Evolutionary conservation across 1,139 yeast genomes (phyloP), one percentile per base, ranked within the genome.

Genomic region (Meyerozyma guilliermondii): DNA sequence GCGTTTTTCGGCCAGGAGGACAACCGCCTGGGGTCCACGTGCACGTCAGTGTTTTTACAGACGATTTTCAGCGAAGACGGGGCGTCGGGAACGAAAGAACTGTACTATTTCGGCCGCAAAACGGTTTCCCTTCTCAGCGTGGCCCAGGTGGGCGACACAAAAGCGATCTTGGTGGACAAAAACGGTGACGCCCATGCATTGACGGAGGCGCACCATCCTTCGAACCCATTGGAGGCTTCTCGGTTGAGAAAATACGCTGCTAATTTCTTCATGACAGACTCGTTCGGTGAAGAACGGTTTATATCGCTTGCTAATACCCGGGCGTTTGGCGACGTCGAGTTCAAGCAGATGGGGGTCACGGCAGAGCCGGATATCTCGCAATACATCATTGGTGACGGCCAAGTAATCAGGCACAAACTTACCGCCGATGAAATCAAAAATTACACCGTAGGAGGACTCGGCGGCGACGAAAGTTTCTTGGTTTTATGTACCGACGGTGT

Each of bases 71-170:
- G 33, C 33, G 33, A 29, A 2, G 18, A 13, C 10, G 33, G 33
- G 9, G 33, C 33, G 16, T 29, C 33, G 33, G 33, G 33, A 13
- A 29, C 33, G 10, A 29, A 29, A 7, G 75, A 68, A 33, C 68
- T 74, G 46, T 81, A 76, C 54, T 89, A 77, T 65, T 92, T 92
- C 70, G 80, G 83, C 49, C 77, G 83, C 16, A 69, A 73, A 20
- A 83, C 87, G n/a, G 68, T 86, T 14, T 74, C 88, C 26, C 81
- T 81, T 53, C 63, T 92, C 34, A 76, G 87, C 1, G 78, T 91
- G 18, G 92, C 95, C 1, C 98, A 92, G 59, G 83, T 91, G n/a
- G 98, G 98, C 3, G 98, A 92, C 58, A 87, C 97, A 3, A 76
- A 87, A 50, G 91, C 95, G n/a, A 76, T 92, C 5, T 56, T 92